Evolutionary conservation across 371 early-diverging fungal genomes (phyloP).

Genomic region (Synchytrium microbalum): DNA sequence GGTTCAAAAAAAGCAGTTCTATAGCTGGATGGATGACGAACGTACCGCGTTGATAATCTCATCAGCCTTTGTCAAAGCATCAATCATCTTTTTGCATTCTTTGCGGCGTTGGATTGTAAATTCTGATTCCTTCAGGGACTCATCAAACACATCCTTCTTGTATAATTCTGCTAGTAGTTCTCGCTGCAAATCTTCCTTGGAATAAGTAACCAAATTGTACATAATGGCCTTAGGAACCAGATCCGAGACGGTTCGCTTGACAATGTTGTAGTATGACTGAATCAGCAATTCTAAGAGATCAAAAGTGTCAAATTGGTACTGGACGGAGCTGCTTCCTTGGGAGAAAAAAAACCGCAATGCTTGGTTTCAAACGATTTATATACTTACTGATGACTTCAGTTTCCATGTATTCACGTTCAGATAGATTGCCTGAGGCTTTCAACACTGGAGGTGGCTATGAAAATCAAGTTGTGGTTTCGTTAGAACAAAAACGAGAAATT

Average conservation of each 20-base stretch:
- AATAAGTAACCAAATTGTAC: slow-evolving; percentile 86
- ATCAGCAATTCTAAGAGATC: slow-evolving; percentile 66
- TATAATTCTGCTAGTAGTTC: slow-evolving; percentile 94
- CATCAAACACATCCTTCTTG: slow-evolving; percentile 82
- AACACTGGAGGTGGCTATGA: slow-evolving; percentile 82
- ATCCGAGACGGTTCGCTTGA: slow-evolving; percentile 95
- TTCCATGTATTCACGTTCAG: slow-evolving; percentile 94
- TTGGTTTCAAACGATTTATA: background rate
- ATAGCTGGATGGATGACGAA: too few species aligned
- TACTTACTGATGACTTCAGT: slow-evolving; percentile 89
- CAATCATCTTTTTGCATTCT: slow-evolving; percentile 97
- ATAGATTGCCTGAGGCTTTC: slow-evolving; percentile 88
- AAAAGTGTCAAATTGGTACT: slow-evolving; percentile 10
- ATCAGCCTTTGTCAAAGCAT: slow-evolving; percentile 90
- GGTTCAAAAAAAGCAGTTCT: too few species aligned
- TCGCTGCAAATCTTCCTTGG: slow-evolving; percentile 91
- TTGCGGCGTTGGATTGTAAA: slow-evolving; percentile 79
- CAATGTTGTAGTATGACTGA: slow-evolving; percentile 92
- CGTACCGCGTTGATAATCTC: slow-evolving; percentile 42
- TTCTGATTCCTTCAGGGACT: slow-evolving; percentile 92
- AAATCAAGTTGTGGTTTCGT: background rate
- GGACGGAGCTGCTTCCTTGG: background rate
- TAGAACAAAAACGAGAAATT: slow-evolving; percentile 1
- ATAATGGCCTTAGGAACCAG: slow-evolving; percentile 99
- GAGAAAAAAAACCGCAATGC: background rate